These are phyloP conservation scores for Sclerotinia subarctica DNA, from an alignment of 2,329 filamentous ascomycete genomes.

Conservation along the genomic window DNA sequence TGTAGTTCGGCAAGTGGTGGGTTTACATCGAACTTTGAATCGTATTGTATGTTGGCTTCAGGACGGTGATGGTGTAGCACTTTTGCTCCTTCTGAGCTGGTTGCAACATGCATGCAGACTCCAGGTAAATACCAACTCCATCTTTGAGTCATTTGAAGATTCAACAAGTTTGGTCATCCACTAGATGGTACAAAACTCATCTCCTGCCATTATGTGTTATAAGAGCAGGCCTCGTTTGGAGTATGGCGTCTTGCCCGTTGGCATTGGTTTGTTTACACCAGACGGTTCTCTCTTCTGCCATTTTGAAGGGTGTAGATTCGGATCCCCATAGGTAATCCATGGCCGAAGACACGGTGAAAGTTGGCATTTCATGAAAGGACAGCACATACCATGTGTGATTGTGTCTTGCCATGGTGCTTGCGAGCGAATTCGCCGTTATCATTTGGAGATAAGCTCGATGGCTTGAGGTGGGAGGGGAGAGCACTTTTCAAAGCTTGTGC, in stretches of 20 bases:
- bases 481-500: constrained; percentile 69
- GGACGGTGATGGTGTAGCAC: constrained; percentile 18
- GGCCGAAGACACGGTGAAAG: not conserved
- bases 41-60: not conserved
- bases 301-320: not conserved
- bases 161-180: not conserved
- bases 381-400: constrained; percentile 76
- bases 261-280: not conserved
- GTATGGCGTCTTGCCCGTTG: not conserved
- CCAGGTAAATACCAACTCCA: constrained; percentile 28
- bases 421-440: constrained; percentile 51
- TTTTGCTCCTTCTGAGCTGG: constrained; percentile 10
- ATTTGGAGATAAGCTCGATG: constrained; percentile 38
- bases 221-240: not conserved
- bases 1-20: not conserved
- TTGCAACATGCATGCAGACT: constrained; percentile 25
- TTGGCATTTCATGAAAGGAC: not conserved
- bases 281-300: not conserved
- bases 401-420: constrained; percentile 79
- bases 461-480: constrained; percentile 78
- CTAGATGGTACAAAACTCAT: not conserved
- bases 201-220: not conserved
- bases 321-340: not conserved
- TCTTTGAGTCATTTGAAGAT: not conserved
- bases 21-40: not conserved